Evolutionary conservation across 1,284 basidiomycete genomes (phyloP).

Genomic region (Ceratorhiza oryzae-sativae): DNA sequence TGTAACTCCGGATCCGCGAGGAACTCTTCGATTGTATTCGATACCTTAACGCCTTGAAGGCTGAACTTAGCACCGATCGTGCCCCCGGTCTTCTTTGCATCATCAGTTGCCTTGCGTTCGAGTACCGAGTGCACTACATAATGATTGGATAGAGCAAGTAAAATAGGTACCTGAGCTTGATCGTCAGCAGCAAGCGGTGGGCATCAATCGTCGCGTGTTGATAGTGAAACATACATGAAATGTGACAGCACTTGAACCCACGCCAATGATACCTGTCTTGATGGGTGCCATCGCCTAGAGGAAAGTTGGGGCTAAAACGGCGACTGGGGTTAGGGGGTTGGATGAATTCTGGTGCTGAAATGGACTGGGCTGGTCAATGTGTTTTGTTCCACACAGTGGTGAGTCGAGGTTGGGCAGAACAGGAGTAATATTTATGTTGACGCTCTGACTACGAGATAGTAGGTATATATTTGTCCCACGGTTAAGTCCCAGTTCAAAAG

Average conservation of each 20-base stretch:
- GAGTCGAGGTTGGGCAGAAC: too few relatives aligned
- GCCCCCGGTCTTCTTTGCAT: constrained; percentile 43
- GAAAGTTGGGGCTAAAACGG: background rate
- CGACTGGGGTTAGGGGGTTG: background rate
- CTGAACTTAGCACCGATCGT: constrained; percentile 43
- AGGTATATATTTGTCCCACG: too few relatives aligned
- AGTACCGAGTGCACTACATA: constrained; percentile 51
- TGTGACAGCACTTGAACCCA: constrained; percentile 30
- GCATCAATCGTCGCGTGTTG: too few relatives aligned
- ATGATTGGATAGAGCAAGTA: constrained; percentile 33
- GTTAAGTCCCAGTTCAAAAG: too few relatives aligned
- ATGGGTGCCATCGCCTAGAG: background rate
- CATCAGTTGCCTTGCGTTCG: constrained; percentile 47
- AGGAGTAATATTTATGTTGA: too few relatives aligned
- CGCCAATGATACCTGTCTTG: constrained; percentile 35
- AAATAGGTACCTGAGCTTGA: constrained; percentile 29
- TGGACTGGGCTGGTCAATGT: too few relatives aligned
- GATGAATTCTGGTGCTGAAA: background rate
- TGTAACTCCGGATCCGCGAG: constrained; percentile 52
- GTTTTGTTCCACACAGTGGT: too few relatives aligned
- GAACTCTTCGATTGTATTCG: constrained; percentile 51
- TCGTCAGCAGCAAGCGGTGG: background rate
- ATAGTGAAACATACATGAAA: constrained; percentile 6
- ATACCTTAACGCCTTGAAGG: constrained; percentile 47
- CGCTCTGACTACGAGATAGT: too few relatives aligned